Conservation (phyloP, 1,139 yeast species). For the Protomyces pachydermus region DNA sequence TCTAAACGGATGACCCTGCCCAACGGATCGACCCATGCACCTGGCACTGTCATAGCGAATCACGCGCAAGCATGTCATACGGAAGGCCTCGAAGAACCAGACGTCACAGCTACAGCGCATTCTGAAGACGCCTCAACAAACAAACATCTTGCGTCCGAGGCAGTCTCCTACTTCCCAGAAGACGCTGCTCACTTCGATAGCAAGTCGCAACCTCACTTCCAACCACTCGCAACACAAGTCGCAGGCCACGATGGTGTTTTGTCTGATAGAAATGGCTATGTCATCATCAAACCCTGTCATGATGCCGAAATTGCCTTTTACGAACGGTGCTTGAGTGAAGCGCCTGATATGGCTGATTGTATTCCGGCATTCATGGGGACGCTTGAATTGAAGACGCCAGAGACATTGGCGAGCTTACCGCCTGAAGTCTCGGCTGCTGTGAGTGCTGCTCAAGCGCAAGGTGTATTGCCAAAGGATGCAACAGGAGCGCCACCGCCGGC, state of each 20-base stretch:
- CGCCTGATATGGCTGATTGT: conserved; percentile 26
- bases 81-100: background rate
- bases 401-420: conserved; percentile 17
- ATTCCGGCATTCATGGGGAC: conserved; percentile 30
- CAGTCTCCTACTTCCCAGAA: conserved; percentile 16
- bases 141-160: background rate
- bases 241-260: conserved; percentile 90
- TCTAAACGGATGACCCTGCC: too few species aligned
- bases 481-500: background rate
- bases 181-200: conserved; percentile 8
- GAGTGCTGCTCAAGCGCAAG: background rate
- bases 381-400: conserved; percentile 20
- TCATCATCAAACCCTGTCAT: conserved; percentile 66
- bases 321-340: conserved; percentile 35
- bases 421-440: conserved; percentile 21
- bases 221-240: conserved; percentile 44
- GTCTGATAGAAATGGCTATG: conserved; percentile 54
- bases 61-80: background rate
- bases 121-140: background rate
- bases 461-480: background rate
- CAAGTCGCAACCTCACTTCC: conserved; percentile 9
- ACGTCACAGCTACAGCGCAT: background rate
- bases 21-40: too few species aligned
- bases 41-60: too few species aligned
- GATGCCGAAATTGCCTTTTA: conserved; percentile 71